A percentile compares a stretch with the other conserved stretches of the same genome.
Evolutionary conservation across 1,284 basidiomycete species (phyloP).

Genomic region (Tremellales sp.): DNA sequence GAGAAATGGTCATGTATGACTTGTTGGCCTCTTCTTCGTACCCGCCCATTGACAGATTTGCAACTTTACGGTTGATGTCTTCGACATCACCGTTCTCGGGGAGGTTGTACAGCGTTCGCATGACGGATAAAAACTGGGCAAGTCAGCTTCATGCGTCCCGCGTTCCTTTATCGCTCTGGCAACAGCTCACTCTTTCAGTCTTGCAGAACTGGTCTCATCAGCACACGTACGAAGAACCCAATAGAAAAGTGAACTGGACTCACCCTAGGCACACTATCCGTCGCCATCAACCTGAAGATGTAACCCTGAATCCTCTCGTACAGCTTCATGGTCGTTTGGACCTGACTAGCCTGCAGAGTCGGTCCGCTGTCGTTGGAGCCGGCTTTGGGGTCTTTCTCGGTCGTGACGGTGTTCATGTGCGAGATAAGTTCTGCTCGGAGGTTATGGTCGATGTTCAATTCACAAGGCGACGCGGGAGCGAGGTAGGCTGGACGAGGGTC

Average conservation of each 20-base stretch:
- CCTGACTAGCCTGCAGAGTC: slow-evolving; percentile 75
- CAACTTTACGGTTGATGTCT: slow-evolving; percentile 10
- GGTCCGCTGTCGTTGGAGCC: slow-evolving; percentile 51
- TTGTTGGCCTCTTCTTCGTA: slow-evolving; percentile 24
- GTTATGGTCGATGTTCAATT: slow-evolving; percentile 97
- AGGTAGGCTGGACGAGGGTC: slow-evolving; percentile 73
- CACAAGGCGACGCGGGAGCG: slow-evolving; percentile 88
- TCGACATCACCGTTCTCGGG: slow-evolving; percentile 4
- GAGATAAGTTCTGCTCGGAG: slow-evolving; percentile 88
- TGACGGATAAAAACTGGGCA: slow-evolving; percentile 4
- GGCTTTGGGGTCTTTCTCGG: slow-evolving; percentile 64
- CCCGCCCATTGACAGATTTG: slow-evolving; percentile 11
- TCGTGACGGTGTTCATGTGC: slow-evolving; percentile 84
- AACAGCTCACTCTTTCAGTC: slow-evolving; percentile 35
- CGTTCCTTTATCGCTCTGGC: slow-evolving; percentile 10
- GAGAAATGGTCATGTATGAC: slow-evolving; percentile 48
- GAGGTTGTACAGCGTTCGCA: neutral
- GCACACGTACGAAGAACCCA: neutral
- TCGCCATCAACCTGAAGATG: slow-evolving; percentile 96
- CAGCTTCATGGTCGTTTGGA: slow-evolving; percentile 86
- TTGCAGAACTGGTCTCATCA: slow-evolving; percentile 38
- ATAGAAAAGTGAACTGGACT: slow-evolving; percentile 18
- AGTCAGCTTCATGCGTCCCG: slow-evolving; percentile 6
- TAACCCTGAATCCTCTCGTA: slow-evolving; percentile 96
- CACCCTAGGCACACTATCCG: slow-evolving; percentile 93